Evolutionary conservation across 306 rosid genomes (phyloP).

Genomic region (Purshia tridentata): DNA sequence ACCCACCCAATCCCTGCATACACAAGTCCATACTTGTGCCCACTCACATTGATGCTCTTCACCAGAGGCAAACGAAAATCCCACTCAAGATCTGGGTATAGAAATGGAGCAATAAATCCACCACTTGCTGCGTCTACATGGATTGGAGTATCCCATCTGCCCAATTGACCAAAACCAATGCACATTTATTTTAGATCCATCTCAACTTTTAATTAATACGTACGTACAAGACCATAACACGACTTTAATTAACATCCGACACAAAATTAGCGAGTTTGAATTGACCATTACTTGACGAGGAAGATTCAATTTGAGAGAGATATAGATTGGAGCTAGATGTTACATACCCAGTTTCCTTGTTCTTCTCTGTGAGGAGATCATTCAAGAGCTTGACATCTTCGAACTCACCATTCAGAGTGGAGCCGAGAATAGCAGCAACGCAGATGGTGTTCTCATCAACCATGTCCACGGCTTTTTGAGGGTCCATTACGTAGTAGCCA

Average conservation of each 20-base stretch:
- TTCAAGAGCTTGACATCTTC: slow-evolving; percentile 88
- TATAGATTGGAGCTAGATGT: no score
- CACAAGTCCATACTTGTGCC: slow-evolving; percentile 89
- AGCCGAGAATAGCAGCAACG: slow-evolving; percentile 93
- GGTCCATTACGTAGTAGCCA: slow-evolving; percentile 81
- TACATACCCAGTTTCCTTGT: slow-evolving; percentile 70
- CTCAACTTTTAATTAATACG: no score
- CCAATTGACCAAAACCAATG: background rate
- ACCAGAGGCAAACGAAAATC: slow-evolving; percentile 81
- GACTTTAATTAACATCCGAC: no score
- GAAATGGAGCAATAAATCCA: slow-evolving; percentile 89
- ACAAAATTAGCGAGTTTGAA: no score
- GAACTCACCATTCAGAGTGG: slow-evolving; percentile 91
- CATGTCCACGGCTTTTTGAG: slow-evolving; percentile 74
- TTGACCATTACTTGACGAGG: no score
- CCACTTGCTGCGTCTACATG: slow-evolving; percentile 99
- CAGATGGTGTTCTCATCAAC: slow-evolving; percentile 96
- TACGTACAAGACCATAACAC: no score
- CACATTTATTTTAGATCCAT: no score
- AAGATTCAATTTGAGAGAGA: no score
- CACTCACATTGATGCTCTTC: slow-evolving; percentile 94
- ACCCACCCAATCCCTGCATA: slow-evolving; percentile 95
- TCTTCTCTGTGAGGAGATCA: slow-evolving; percentile 69
- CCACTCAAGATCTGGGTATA: slow-evolving; percentile 88
- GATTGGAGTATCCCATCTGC: slow-evolving; percentile 92